phyloP scores from a whole-genome alignment of 768 basidiomycete species.

The Pulveroboletus sp. region DNA sequence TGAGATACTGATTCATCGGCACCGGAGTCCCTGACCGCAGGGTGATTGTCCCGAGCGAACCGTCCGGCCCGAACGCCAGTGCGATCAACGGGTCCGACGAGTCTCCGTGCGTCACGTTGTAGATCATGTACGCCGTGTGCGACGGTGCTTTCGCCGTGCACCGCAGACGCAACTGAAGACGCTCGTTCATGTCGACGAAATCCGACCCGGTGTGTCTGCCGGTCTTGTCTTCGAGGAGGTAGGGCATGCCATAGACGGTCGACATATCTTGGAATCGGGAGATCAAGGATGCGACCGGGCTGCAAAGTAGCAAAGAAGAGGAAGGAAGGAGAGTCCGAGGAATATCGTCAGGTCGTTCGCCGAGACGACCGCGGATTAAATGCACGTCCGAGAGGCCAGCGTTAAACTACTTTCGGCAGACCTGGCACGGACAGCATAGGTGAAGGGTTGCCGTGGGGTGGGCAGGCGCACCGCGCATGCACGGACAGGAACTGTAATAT shows the following conservation, averaged over 20 bases:
- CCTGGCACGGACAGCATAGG: constrained; percentile 11
- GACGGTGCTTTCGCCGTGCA: constrained; percentile 42
- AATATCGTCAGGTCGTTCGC: too few species aligned
- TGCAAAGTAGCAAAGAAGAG: too few species aligned
- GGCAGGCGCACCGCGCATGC: constrained; percentile 17
- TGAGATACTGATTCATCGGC: constrained; percentile 53
- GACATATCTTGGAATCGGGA: too few species aligned
- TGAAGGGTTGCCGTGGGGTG: constrained; percentile 13
- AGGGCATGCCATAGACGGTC: constrained; percentile 52
- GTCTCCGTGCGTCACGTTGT: constrained; percentile 34
- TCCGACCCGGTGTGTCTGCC: constrained; percentile 51
- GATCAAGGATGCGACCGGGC: too few species aligned
- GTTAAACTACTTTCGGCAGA: constrained; percentile 24
- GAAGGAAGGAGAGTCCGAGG: not conserved
- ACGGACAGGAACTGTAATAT: constrained; percentile 8
- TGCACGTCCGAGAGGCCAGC: constrained; percentile 13
- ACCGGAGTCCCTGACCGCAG: constrained; percentile 36
- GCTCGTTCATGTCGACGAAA: constrained; percentile 61
- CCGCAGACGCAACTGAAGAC: constrained; percentile 47
- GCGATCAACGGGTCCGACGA: constrained; percentile 40
- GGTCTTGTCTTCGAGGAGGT: constrained; percentile 61
- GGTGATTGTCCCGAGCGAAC: constrained; percentile 51
- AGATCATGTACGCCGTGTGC: constrained; percentile 50
- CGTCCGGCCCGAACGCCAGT: constrained; percentile 48
- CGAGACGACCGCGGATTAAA: constrained; percentile 16